These are phyloP conservation scores for Quercus lobata DNA, from an alignment of 331 rosid genomes.

Conservation along the genomic window DNA sequence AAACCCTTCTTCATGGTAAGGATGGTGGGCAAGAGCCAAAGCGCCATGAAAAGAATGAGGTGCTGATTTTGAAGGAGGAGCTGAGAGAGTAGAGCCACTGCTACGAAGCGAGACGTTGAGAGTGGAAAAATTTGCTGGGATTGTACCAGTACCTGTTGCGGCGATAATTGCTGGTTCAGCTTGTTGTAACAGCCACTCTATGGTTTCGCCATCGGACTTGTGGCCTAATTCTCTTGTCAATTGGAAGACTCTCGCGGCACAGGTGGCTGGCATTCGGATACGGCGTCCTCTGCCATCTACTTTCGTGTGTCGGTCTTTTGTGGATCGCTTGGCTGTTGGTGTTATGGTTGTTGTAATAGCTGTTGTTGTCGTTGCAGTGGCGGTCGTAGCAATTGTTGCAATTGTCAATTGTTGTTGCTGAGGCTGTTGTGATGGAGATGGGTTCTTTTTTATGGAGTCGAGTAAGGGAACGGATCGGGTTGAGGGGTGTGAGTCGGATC, in stretches of 20 bases:
- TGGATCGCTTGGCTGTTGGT: conserved; percentile 59
- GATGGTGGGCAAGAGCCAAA: conserved; percentile 69
- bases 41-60: conserved; percentile 71
- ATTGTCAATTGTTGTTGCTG: conserved; percentile 27
- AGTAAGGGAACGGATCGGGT: conserved; percentile 19
- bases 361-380: neutral
- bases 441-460: conserved; percentile 25
- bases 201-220: conserved; percentile 93
- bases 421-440: conserved; percentile 12
- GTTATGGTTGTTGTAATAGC: neutral
- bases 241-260: conserved; percentile 95
- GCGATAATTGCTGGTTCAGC: conserved; percentile 89
- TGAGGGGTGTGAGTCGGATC: conserved; percentile 50
- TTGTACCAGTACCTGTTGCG: conserved; percentile 86
- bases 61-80: conserved; percentile 72
- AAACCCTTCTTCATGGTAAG: conserved; percentile 64
- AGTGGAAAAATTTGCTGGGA: conserved; percentile 84
- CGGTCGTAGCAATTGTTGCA: neutral
- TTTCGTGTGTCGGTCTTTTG: conserved; percentile 88
- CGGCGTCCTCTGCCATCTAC: conserved; percentile 92
- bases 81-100: conserved; percentile 69
- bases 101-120: conserved; percentile 74
- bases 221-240: conserved; percentile 82
- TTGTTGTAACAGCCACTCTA: conserved; percentile 92
- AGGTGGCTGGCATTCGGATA: conserved; percentile 93